These are phyloP conservation scores for Hypomyces perniciosus DNA, from an alignment of 2,329 filamentous ascomycete species.

Conservation along the genomic window DNA sequence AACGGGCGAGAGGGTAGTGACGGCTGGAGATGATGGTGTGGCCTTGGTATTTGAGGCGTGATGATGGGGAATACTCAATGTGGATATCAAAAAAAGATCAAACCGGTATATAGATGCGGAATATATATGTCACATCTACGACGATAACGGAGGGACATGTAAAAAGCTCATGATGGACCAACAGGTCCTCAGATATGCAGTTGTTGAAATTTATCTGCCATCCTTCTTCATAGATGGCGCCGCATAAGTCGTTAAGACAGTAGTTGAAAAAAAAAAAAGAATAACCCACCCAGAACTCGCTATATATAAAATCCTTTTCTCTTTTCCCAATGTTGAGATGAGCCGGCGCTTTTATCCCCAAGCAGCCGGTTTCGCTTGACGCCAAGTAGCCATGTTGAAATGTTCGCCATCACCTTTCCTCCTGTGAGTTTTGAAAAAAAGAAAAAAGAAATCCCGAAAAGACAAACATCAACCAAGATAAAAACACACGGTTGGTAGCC, in stretches of 20 bases:
- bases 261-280: not conserved
- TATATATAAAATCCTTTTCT: conserved; percentile 1
- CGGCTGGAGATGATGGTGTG: conserved; percentile 81
- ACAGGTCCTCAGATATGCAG: no score
- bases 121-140: no score
- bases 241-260: no score
- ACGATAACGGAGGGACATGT: no score
- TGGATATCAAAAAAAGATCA: no score
- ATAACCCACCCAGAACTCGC: conserved; percentile 5
- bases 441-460: conserved; percentile 1
- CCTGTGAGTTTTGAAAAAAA: conserved; percentile 7
- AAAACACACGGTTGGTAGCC: not conserved
- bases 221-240: no score
- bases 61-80: not conserved
- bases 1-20: conserved; percentile 69
- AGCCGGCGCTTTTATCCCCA: conserved; percentile 12
- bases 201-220: no score
- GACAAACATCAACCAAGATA: not conserved
- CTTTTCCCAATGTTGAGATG: conserved; percentile 20
- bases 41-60: conserved; percentile 61
- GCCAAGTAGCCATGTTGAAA: conserved; percentile 21
- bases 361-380: not conserved
- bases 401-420: conserved; percentile 6
- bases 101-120: no score
- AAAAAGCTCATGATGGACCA: no score